Conservation (phyloP, 2,329 filamentous ascomycete genomes). For the Colletotrichum kahawae region DNA sequence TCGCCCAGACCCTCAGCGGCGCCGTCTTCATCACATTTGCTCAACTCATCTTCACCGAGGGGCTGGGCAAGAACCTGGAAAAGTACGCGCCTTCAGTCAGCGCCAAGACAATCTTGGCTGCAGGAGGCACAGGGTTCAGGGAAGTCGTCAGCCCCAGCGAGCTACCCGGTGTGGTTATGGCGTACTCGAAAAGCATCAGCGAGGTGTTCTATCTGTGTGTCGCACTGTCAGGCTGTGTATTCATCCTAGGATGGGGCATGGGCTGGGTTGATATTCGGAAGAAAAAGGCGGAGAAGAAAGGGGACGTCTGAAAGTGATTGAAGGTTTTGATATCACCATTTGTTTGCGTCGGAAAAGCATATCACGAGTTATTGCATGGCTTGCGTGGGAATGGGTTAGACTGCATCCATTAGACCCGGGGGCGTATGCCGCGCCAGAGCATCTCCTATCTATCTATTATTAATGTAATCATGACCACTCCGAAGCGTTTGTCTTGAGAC, state of each 20-base stretch:
- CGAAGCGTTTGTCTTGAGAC: not conserved
- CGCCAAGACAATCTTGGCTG: conserved; percentile 37
- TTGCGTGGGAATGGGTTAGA: not conserved
- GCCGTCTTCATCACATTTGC: conserved; percentile 48
- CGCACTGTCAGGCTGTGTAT: conserved; percentile 31
- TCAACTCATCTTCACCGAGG: conserved; percentile 23
- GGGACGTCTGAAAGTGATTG: not conserved
- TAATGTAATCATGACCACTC: not conserved
- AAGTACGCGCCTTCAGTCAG: conserved; percentile 34
- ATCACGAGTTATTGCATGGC: not conserved
- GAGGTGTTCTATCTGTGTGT: conserved; percentile 34
- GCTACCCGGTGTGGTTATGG: conserved; percentile 39
- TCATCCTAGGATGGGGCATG: conserved; percentile 46
- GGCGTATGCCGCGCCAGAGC: not conserved
- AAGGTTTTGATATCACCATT: not conserved
- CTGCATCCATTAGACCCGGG: not conserved
- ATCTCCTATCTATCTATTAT: not conserved
- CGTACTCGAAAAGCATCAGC: conserved; percentile 42
- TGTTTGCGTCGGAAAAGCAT: not conserved
- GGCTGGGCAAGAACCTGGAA: not conserved
- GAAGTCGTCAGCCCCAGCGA: conserved; percentile 31
- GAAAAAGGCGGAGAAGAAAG: conserved; percentile 24
- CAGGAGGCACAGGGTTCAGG: conserved; percentile 46
- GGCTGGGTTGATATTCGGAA: conserved; percentile 52
- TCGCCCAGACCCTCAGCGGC: conserved; percentile 51